A percentile compares a stretch with the other conserved stretches of the same genome.
phyloP scores from a whole-genome alignment of 345 rosid genomes.

The Punica granatum region DNA sequence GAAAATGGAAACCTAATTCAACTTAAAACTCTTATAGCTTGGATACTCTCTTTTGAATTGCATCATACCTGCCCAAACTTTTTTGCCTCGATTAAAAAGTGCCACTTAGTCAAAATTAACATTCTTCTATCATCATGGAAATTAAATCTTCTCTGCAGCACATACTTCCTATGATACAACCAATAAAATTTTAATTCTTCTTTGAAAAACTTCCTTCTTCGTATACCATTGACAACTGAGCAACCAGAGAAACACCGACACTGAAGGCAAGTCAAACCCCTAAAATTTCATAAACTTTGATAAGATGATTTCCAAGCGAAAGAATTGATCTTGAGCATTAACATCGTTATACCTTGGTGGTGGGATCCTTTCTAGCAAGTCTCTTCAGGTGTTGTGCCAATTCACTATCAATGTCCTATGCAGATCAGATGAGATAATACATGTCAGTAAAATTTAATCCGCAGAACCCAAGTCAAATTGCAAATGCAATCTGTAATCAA shows the following conservation, averaged over 20 bases:
- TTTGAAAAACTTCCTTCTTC: no score
- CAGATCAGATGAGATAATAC: conserved; percentile 5
- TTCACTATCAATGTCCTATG: conserved; percentile 78
- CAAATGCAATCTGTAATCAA: background rate
- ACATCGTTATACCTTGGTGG: conserved; percentile 56
- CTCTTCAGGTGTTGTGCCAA: conserved; percentile 78
- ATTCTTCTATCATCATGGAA: background rate
- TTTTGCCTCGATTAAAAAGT: background rate
- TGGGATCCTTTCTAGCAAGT: conserved; percentile 80
- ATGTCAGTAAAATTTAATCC: background rate
- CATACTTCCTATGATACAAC: background rate
- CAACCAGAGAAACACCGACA: no score
- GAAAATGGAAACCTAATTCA: background rate
- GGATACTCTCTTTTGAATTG: background rate
- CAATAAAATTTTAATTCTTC: no score
- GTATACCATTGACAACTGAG: no score
- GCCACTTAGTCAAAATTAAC: background rate
- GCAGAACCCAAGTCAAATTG: no score
- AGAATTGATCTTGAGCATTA: background rate
- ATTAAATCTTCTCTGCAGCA: background rate
- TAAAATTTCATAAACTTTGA: no score
- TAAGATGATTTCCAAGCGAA: no score
- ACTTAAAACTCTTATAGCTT: background rate
- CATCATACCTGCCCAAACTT: background rate
- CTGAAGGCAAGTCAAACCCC: no score